Evolutionary conservation across 306 rosid species (phyloP).

Genomic region (Castanospermum australe): DNA sequence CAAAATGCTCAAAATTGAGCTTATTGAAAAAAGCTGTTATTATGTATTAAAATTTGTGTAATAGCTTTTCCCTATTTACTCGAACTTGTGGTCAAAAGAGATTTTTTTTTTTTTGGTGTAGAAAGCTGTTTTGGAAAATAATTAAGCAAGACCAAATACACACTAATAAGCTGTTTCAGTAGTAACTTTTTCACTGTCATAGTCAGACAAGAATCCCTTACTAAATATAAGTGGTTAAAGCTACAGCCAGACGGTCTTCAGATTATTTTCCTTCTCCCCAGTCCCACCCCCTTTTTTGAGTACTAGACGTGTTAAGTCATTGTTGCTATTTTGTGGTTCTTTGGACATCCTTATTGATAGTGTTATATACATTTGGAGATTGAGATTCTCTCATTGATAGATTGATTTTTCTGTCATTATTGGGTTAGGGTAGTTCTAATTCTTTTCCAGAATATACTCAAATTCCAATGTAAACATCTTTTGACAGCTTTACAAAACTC

Average conservation of each 20-base stretch:
- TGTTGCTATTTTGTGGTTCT: neutral
- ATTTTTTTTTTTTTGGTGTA: too few relatives aligned
- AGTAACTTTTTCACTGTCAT: neutral
- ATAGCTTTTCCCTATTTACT: too few relatives aligned
- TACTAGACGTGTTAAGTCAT: too few relatives aligned
- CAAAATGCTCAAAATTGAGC: too few relatives aligned
- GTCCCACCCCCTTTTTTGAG: too few relatives aligned
- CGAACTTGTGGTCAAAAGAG: too few relatives aligned
- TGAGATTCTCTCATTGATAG: neutral
- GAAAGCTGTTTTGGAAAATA: too few relatives aligned
- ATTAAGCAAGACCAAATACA: too few relatives aligned
- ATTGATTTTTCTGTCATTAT: neutral
- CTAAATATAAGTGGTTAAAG: neutral
- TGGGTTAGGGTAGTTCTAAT: neutral
- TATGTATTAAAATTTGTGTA: too few relatives aligned
- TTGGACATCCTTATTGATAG: neutral
- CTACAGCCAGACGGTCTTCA: neutral
- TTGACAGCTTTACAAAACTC: slow-evolving; percentile 81
- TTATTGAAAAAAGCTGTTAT: too few relatives aligned
- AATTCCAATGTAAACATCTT: slow-evolving; percentile 18
- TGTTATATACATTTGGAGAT: neutral
- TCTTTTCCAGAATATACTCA: neutral
- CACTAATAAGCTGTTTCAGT: too few relatives aligned
- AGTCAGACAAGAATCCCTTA: neutral
- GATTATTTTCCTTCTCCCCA: neutral